phyloP scores from a whole-genome alignment of 768 basidiomycete species.

The Suillus fuscotomentosus region DNA sequence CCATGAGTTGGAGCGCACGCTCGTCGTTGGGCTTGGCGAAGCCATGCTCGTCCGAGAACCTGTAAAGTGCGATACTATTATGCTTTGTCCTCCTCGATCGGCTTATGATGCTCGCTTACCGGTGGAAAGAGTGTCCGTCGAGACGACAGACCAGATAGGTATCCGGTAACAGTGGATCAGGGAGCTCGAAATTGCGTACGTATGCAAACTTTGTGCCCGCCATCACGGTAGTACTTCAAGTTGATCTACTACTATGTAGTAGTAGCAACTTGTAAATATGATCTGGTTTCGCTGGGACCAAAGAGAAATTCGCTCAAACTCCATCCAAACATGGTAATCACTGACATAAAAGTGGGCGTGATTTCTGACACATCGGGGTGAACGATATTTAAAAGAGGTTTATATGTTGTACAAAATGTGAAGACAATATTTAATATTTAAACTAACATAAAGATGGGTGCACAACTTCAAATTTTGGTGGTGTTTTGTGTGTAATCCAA shows the following conservation, averaged over 20 bases:
- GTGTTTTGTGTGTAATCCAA: no score
- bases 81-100: not conserved
- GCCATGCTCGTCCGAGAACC: conserved; percentile 80
- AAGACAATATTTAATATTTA: no score
- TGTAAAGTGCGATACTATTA: conserved; percentile 26
- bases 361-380: no score
- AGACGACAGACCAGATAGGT: conserved; percentile 85
- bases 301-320: not conserved
- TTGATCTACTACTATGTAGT: not conserved
- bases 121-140: conserved; percentile 93
- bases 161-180: conserved; percentile 80
- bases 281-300: not conserved
- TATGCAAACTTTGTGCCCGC: conserved; percentile 92
- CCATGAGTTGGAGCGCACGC: conserved; percentile 88
- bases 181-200: conserved; percentile 85
- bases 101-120: conserved; percentile 44
- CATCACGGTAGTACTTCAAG: conserved; percentile 45
- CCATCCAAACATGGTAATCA: not conserved
- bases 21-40: conserved; percentile 93
- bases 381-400: no score
- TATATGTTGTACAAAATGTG: no score
- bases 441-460: no score
- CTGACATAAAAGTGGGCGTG: not conserved
- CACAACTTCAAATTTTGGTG: no score
- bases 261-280: not conserved